A percentile compares a stretch with the other conserved stretches of the same genome.
Evolutionary conservation across 306 rosid genomes (phyloP).

Genomic region (Cicer bijugum): DNA sequence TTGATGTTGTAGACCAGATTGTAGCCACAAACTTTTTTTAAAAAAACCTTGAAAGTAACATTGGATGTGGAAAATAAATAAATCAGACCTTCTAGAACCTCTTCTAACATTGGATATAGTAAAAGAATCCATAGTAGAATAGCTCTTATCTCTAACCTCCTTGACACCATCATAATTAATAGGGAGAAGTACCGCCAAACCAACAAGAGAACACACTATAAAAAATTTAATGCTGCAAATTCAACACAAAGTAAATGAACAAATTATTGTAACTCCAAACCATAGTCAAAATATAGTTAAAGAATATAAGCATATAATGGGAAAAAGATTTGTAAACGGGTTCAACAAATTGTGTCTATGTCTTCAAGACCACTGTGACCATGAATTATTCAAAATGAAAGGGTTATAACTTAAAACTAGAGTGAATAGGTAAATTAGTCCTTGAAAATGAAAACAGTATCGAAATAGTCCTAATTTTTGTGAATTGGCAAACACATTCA

Average conservation of each 20-base stretch:
- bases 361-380: too few relatives aligned
- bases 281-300: too few relatives aligned
- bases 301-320: too few relatives aligned
- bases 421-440: too few relatives aligned
- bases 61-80: conserved; percentile 8
- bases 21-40: not conserved
- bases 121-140: conserved; percentile 69
- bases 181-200: conserved; percentile 73
- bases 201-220: conserved; percentile 71
- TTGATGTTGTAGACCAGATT: not conserved
- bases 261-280: too few relatives aligned
- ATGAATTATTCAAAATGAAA: too few relatives aligned
- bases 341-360: too few relatives aligned
- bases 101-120: conserved; percentile 73
- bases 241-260: not conserved
- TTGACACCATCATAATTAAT: conserved; percentile 58
- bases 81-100: conserved; percentile 77
- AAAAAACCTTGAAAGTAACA: not conserved
- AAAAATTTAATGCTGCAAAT: conserved; percentile 73
- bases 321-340: too few relatives aligned
- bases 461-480: too few relatives aligned
- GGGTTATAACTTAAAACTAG: too few relatives aligned
- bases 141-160: conserved; percentile 39
- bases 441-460: too few relatives aligned
- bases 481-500: too few relatives aligned